These are phyloP conservation scores for Solanum bukasovii DNA, from an alignment of 257 asterid genomes.

Conservation along the genomic window DNA sequence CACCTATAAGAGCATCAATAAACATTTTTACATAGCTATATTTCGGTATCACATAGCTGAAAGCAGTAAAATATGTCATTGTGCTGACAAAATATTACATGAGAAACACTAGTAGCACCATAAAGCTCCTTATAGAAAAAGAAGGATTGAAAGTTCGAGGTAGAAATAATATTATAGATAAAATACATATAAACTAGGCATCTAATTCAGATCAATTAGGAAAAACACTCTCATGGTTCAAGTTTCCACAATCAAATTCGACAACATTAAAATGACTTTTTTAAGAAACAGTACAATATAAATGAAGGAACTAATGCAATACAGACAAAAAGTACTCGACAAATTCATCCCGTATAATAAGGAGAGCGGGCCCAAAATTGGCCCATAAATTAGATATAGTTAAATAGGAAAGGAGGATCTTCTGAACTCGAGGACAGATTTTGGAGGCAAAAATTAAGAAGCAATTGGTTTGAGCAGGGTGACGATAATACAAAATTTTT, in stretches of 20 bases:
- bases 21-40: background rate
- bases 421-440: background rate
- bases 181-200: background rate
- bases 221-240: background rate
- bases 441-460: background rate
- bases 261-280: background rate
- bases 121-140: background rate
- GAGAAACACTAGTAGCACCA: background rate
- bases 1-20: constrained; percentile 28
- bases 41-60: background rate
- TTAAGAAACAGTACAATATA: background rate
- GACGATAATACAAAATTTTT: background rate
- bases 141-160: background rate
- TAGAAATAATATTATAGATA: background rate
- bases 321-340: background rate
- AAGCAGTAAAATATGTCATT: background rate
- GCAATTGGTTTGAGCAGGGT: background rate
- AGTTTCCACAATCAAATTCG: background rate
- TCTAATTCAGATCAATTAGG: background rate
- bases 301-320: background rate
- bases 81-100: background rate
- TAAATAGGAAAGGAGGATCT: background rate
- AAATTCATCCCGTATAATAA: background rate
- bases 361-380: background rate
- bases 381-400: background rate